Evolutionary conservation across 352 stramenopile species (phyloP), one percentile per base, ranked within the genome.

Genomic region (Phytophthora capsici): DNA sequence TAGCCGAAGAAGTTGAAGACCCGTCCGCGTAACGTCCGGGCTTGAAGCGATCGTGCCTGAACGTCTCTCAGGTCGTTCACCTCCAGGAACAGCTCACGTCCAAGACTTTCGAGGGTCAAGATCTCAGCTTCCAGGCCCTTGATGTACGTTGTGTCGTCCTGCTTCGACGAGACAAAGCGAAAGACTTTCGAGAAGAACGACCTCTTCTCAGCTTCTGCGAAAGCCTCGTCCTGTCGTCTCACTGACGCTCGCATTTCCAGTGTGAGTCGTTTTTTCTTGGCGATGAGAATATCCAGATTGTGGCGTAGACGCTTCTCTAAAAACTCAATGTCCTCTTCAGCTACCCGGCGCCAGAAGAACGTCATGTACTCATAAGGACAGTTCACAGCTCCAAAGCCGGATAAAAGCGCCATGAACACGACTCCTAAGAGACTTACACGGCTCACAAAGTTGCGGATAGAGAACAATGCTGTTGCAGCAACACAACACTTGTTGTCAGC

Each of bases 281-380:
- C 82, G 23, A 92, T 73, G 17, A 95, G 55, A 52, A 95, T 92
- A 22, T 92, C 83, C 48, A 93, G 56, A 55, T 95, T 95, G 52
- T 95, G 86, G 6, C 81, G 83, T 58, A 95, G 60, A 4, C 86
- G 69, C 51, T 89, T 92, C 64, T 93, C 86, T 1, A 95, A 51
- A 43, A 91, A 93, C 63, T 84, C 79, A 63, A 95, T 92, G 59
- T 95, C 86, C 45, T 91, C 82, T 41, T 95, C 86, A 1, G 76
- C 86, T 41, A 95, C 77, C 13, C 60, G 73, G 5, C 80, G 76
- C 86, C 86, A 95, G 57, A 92, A 95, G 56, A 95, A 78, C 54
- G 84, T 89, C 57, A 95, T 77, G 65, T 91, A 91, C 67, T 95
- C 86, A 71, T 95, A 95, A 36, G 86, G 86, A 53, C 80, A 92